Base-by-base conservation (phyloP, 352 stramenopile species). In the Thalassiosira mediterranea region DNA sequence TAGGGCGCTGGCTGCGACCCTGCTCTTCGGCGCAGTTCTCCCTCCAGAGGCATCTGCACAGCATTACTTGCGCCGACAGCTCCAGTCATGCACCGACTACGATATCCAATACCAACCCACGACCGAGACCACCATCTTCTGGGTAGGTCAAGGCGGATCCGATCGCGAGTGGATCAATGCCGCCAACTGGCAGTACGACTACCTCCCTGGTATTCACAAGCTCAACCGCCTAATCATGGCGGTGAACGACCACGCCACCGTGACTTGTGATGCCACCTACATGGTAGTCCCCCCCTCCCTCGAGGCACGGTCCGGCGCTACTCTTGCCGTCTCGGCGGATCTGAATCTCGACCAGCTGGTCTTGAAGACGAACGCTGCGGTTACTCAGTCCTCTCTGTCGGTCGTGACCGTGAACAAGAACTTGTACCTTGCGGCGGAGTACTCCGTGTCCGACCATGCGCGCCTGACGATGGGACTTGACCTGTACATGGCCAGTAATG, bases 171-270 rank as follows among this genome's bases (percentile, higher is more conserved):
- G 40, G 40, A 2, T 49, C 4, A 49, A 49, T 19, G 23, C 19
- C n/a, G 40, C 2, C 0, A 49, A 49, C 23, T 49, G 23, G n/a
- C 8, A 49, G 19, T 49, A 49, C 8, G 8, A 15, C 1, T 49
- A 49, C 23, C 40, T 49, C 4, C 40, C 40, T 19, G 40, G 40
- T 10, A 49, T 49, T 49, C 40, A 49, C 4, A 1, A 3, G 0
- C 23, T 49, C 40, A 49, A 49, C 40, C 19, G 23, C n/a, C n/a
- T 49, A 1, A 49, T 49, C 8, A 49, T 49, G 40, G 40, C 40
- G 4, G 1, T 10, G 2, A 10, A 10, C 23, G 40, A 49, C 8
- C n/a, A 23, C 8, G 40, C n/a, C 0, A 49, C 40, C 19, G 40
- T 49, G n/a, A 5, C 5, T 10, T 49, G 40, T 10, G 40, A 49